Evolutionary conservation across 768 basidiomycete genomes (phyloP), one percentile per base, ranked within the genome.

Genomic region (Sarcodon aspratus): DNA sequence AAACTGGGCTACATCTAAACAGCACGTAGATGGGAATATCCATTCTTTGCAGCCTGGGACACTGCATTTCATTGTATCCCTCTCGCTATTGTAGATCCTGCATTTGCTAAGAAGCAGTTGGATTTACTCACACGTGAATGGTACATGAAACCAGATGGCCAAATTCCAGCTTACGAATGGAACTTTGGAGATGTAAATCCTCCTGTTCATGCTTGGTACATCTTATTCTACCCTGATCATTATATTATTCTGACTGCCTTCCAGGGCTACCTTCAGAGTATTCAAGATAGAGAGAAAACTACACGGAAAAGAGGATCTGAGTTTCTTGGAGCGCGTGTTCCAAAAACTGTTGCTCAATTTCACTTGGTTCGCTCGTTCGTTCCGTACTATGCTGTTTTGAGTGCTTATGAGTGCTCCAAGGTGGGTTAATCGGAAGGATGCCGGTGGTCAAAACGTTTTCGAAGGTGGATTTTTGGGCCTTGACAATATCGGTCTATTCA

Each of bases 1-100:
- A 42, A 15, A 15, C 27, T 42, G 9, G 40, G 40, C 5, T 13
- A 9, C 13, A 15, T 42, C 2, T 17, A 15, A 27, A 27, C 27
- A 15, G 15, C 48, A 35, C 52, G 43, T 45, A 88, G 84, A 63
- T 89, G 96, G 96, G 96, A 99, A 66, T 98, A 98, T 63, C 96
- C 96, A 0, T 98, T 96, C 75, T 98, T 99, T 59, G 94, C 95
- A 0, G 94, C 94, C 45, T 95, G 91, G 91, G 90, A 95, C 63
- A 92, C 86, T 0, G 96, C 96, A n/a, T 99, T 99, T 73, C 96
- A 99, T 61, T 97, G 95, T 59, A 92, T 99, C 55, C 96, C 96
- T 0, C 77, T 99, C 11, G 96, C 96, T 9, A 79, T 98, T 54
- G 87, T 99, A 32, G 96, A 99, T 60, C 85, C 96, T 1, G 72